Evolutionary conservation across 2,329 filamentous ascomycete species (phyloP), one percentile per base, ranked within the genome.

Genomic region (Verticillium nonalfalfae): DNA sequence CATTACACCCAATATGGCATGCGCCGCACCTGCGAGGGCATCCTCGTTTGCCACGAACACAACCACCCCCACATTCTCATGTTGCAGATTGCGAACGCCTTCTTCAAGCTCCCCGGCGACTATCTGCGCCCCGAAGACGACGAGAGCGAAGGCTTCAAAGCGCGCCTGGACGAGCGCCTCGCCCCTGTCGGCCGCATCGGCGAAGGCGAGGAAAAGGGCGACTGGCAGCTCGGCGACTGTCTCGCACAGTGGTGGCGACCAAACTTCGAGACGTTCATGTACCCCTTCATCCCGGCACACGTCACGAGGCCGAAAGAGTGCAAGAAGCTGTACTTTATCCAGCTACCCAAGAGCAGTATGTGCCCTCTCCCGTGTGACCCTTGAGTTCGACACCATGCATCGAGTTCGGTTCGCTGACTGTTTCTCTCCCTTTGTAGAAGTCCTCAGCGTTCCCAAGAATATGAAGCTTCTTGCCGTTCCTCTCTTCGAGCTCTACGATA

Each of bases 241-340:
- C 83, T 99, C 61, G 94, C 95, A 60, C 93, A 97, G 78, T 99
- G 95, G 95, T 99, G 94, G 93, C 85, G 95, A 62, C 95, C 95
- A 60, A 99, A 98, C 80, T 97, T 98, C 74, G 95, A 99, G 81
- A 98, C 95, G 2, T 98, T 98, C 82, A 97, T 99, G 93, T 99
- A 99, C 74, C 95, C 95, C 0, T 99, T 97, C 76, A 89, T 98
- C 61, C 95, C 95, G 7, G 92, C 93, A 18, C 95, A 99, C 78
- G 92, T 97, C 65, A 97, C 94, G 18, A 84, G 95, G 59, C 95
- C 95, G 7, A 99, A 99, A 81, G 95, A 99, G 80, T 97, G 94
- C 81, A 99, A 99, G 82, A 99, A 99, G 83, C 83, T 98, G 52
- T 99, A 98, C 77, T 93, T 98, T 65, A 97, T 99, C 67, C 91